These are phyloP conservation scores for Chlorella sorokiniana DNA, from an alignment of 139 green algal species.

Conservation along the genomic window DNA sequence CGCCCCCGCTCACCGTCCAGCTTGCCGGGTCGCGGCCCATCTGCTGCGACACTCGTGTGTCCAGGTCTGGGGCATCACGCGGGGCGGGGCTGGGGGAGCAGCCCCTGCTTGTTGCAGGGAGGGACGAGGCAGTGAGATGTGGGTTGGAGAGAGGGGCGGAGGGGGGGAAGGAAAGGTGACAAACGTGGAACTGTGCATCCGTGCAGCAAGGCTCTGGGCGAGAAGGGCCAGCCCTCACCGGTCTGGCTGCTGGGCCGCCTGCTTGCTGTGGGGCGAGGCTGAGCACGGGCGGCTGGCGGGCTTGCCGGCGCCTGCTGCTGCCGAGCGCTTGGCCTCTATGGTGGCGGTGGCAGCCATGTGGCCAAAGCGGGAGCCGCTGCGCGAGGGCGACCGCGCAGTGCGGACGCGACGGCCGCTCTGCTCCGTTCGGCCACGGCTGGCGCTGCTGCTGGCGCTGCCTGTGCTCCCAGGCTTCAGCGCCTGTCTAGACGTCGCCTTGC, in stretches of 20 bases:
- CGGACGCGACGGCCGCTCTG: neutral
- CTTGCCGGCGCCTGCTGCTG: neutral
- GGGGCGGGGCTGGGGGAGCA: neutral
- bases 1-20: conserved; percentile 15
- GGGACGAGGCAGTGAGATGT: neutral
- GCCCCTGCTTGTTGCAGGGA: neutral
- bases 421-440: neutral
- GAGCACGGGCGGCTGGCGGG: conserved; percentile 8
- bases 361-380: neutral
- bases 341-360: neutral
- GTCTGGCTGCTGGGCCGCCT: neutral
- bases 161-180: neutral
- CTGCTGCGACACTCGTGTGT: neutral
- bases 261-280: conserved; percentile 1
- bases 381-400: neutral
- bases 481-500: neutral
- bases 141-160: neutral
- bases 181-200: too few relatives aligned
- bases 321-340: neutral
- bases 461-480: neutral
- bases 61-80: neutral
- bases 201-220: neutral
- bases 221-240: neutral
- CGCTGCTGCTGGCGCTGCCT: neutral
- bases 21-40: conserved; percentile 4